A percentile compares a stretch with the other conserved stretches of the same genome.
These are phyloP conservation scores for Hericium alpestre DNA, from an alignment of 768 basidiomycete genomes.

Conservation along the genomic window DNA sequence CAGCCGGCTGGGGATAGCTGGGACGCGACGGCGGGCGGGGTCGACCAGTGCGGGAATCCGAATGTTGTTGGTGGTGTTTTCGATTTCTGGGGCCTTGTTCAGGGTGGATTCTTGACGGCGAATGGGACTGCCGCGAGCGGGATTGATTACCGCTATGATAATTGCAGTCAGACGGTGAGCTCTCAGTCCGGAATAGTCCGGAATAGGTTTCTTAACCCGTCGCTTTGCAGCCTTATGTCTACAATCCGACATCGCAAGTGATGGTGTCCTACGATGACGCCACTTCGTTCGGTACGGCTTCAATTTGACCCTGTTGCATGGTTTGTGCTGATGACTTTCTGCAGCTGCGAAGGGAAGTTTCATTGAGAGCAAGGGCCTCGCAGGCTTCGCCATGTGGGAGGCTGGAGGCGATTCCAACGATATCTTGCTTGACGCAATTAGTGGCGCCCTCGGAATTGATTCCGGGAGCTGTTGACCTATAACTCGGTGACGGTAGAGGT, in stretches of 20 bases:
- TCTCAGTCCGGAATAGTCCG: neutral
- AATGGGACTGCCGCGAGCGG: conserved; percentile 32
- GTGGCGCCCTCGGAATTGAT: conserved; percentile 3
- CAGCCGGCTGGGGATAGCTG: conserved; percentile 31
- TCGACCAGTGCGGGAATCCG: conserved; percentile 47
- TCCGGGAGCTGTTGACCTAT: neutral
- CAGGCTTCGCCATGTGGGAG: conserved; percentile 37
- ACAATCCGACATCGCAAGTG: conserved; percentile 17
- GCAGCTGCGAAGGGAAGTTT: conserved; percentile 33
- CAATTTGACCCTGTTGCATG: neutral
- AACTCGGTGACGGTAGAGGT: neutral
- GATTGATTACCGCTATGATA: conserved; percentile 34
- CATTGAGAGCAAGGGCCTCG: conserved; percentile 24
- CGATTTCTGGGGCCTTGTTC: conserved; percentile 48
- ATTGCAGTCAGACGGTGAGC: conserved; percentile 23
- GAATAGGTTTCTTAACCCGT: too few relatives aligned
- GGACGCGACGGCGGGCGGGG: conserved; percentile 31
- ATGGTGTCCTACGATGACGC: conserved; percentile 27
- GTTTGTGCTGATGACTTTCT: neutral
- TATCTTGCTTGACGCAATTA: conserved; percentile 25
- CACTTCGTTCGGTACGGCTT: conserved; percentile 17
- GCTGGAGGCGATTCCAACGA: conserved; percentile 31
- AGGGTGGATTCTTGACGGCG: conserved; percentile 38
- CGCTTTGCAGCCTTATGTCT: conserved; percentile 25
- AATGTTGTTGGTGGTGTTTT: conserved; percentile 43